These are phyloP conservation scores for Crithidia mellificae DNA, from an alignment of 208 protist species.

Conservation along the genomic window DNA sequence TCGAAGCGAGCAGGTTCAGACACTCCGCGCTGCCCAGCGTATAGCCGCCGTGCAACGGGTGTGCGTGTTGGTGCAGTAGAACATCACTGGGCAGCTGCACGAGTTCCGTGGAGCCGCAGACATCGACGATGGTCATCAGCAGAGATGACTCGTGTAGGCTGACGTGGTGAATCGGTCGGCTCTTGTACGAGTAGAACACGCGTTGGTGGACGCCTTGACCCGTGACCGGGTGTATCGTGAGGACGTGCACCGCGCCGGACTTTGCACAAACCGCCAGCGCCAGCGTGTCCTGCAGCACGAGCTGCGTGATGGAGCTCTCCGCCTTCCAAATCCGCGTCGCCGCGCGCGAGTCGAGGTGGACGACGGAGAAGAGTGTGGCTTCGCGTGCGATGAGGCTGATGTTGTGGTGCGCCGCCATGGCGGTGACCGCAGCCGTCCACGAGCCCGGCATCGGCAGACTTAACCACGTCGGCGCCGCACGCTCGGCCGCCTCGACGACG, in stretches of 20 bases:
- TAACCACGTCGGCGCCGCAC: constrained; percentile 38
- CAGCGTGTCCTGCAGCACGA: constrained; percentile 31
- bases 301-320: constrained; percentile 21
- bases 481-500: constrained; percentile 6
- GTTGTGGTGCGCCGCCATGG: constrained; percentile 21
- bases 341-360: constrained; percentile 7
- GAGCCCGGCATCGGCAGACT: constrained; percentile 25
- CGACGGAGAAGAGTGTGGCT: constrained; percentile 19
- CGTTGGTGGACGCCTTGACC: constrained; percentile 30
- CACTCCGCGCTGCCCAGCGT: constrained; percentile 1
- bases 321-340: constrained; percentile 27
- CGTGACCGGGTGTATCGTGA: constrained; percentile 27
- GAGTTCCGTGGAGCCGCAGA: constrained; percentile 61
- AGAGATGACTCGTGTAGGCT: constrained; percentile 43
- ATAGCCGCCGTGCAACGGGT: constrained; percentile 9
- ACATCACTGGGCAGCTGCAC: constrained; percentile 44
- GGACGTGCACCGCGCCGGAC: constrained; percentile 43
- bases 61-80: constrained; percentile 1
- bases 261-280: constrained; percentile 37
- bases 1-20: constrained; percentile 25
- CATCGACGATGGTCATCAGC: constrained; percentile 61
- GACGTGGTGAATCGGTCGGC: constrained; percentile 44
- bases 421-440: constrained; percentile 20
- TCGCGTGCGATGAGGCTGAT: constrained; percentile 38
- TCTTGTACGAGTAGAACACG: constrained; percentile 36